Evolutionary conservation across 2,329 filamentous ascomycete genomes (phyloP).

Genomic region (Penicillium frequentans): DNA sequence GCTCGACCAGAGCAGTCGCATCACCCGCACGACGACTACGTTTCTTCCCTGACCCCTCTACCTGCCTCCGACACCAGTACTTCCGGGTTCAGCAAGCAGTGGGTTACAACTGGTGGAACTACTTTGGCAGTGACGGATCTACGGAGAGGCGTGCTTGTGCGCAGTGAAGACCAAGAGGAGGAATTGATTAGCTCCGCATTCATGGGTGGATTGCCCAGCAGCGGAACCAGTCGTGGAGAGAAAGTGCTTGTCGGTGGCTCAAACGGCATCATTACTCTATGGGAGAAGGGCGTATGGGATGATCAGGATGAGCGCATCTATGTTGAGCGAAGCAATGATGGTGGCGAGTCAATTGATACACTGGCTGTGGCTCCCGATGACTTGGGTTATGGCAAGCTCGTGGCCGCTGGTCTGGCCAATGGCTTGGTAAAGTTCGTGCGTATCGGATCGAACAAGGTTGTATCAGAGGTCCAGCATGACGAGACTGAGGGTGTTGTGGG

Average conservation of each 20-base stretch:
- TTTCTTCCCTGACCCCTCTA: constrained; percentile 82
- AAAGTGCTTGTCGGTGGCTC: constrained; percentile 76
- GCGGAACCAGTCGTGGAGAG: constrained; percentile 66
- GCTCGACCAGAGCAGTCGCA: constrained; percentile 74
- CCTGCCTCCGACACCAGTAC: constrained; percentile 78
- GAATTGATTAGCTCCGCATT: constrained; percentile 81
- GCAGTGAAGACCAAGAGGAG: constrained; percentile 92
- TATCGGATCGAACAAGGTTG: constrained; percentile 70
- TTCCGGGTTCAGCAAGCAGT: constrained; percentile 89
- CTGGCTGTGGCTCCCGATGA: constrained; percentile 70
- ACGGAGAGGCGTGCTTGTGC: constrained; percentile 78
- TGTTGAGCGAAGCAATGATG: constrained; percentile 62
- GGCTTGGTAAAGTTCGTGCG: constrained; percentile 76
- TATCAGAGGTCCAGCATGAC: constrained; percentile 71
- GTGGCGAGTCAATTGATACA: constrained; percentile 79
- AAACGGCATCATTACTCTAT: constrained; percentile 81
- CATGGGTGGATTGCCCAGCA: constrained; percentile 71
- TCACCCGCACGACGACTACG: constrained; percentile 87
- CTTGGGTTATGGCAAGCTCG: constrained; percentile 62
- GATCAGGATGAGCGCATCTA: constrained; percentile 89
- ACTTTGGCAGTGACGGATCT: constrained; percentile 89
- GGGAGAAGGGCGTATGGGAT: constrained; percentile 94
- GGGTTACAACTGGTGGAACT: constrained; percentile 88
- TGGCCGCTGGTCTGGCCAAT: constrained; percentile 79
- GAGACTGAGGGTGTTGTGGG: constrained; percentile 83